Evolutionary conservation across 371 early-diverging fungal species (phyloP).

Genomic region (Zopfochytrium polystomum): DNA sequence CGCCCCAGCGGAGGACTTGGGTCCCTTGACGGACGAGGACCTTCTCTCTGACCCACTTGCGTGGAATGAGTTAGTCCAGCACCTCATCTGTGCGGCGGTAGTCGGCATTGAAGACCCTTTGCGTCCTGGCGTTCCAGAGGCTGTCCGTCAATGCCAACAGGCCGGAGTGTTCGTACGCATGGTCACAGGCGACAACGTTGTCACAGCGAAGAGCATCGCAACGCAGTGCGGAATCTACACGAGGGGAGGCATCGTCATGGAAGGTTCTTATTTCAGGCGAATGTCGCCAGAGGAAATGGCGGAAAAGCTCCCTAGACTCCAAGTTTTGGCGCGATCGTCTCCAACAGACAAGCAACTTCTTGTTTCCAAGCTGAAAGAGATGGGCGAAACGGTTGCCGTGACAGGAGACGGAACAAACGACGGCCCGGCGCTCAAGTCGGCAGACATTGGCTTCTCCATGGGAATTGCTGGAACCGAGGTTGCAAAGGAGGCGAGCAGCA

Average conservation of each 20-base stretch:
- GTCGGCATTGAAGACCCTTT: conserved; percentile 93
- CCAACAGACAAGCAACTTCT: conserved; percentile 92
- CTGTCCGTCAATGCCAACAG: conserved; percentile 70
- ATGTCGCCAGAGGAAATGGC: conserved; percentile 73
- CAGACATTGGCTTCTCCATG: conserved; percentile 96
- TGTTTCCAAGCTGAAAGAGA: conserved; percentile 72
- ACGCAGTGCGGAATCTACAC: conserved; percentile 76
- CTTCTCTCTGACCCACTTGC: conserved; percentile 17
- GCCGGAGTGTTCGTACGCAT: conserved; percentile 81
- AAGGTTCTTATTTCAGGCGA: conserved; percentile 83
- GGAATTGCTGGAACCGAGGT: too few relatives aligned
- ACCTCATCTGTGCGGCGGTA: conserved; percentile 66
- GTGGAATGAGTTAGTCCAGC: conserved; percentile 43
- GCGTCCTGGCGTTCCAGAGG: conserved; percentile 79
- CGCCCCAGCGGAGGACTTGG: conserved; percentile 14
- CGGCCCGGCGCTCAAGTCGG: conserved; percentile 87
- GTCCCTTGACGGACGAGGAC: conserved; percentile 7
- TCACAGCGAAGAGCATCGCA: conserved; percentile 88
- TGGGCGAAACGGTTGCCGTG: conserved; percentile 92
- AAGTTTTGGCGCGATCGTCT: conserved; percentile 87
- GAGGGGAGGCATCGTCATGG: conserved; percentile 61
- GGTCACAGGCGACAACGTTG: conserved; percentile 93
- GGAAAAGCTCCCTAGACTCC: conserved; percentile 73
- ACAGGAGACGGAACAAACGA: conserved; percentile 98
- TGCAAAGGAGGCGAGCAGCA: too few relatives aligned